Percentiles rank a stretch among this genome's conserved stretches.
These are phyloP conservation scores for Saccharomycopsis babjevae DNA, from an alignment of 805 yeast genomes.

Conservation along the genomic window DNA sequence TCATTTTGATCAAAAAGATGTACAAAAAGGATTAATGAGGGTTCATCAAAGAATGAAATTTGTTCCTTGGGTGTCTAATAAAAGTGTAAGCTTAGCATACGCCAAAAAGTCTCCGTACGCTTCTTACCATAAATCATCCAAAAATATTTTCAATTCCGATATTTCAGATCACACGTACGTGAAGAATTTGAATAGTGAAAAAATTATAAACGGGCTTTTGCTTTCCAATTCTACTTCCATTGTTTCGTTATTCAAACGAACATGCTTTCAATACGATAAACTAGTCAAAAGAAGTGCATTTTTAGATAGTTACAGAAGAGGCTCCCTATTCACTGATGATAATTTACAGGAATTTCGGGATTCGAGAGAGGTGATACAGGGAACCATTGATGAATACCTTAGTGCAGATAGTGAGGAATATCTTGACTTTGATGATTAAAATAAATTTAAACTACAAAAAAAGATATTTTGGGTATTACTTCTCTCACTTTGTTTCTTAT, in stretches of 20 bases:
- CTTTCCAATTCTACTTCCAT: conserved; percentile 76
- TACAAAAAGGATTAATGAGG: conserved; percentile 54
- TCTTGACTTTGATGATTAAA: not conserved
- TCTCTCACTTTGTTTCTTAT: not conserved
- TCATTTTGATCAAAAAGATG: conserved; percentile 49
- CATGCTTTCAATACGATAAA: conserved; percentile 68
- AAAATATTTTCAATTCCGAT: not conserved
- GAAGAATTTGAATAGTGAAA: not conserved
- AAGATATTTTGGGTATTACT: not conserved
- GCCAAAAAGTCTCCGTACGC: conserved; percentile 47
- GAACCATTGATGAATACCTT: conserved; percentile 62
- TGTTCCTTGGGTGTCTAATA: conserved; percentile 71
- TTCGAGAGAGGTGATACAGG: conserved; percentile 63
- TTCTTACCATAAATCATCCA: not conserved
- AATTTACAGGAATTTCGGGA: conserved; percentile 63
- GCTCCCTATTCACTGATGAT: conserved; percentile 28
- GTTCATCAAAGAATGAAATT: conserved; percentile 61
- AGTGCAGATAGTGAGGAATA: not conserved
- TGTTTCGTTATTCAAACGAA: conserved; percentile 51
- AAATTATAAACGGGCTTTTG: conserved; percentile 64
- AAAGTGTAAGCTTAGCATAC: conserved; percentile 66
- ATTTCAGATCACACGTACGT: not conserved
- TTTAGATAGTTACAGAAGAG: conserved; percentile 57
- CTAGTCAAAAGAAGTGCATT: conserved; percentile 77
- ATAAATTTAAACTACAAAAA: not conserved